Conservation (phyloP, 768 basidiomycete species). For the Tricholoma sp. region DNA sequence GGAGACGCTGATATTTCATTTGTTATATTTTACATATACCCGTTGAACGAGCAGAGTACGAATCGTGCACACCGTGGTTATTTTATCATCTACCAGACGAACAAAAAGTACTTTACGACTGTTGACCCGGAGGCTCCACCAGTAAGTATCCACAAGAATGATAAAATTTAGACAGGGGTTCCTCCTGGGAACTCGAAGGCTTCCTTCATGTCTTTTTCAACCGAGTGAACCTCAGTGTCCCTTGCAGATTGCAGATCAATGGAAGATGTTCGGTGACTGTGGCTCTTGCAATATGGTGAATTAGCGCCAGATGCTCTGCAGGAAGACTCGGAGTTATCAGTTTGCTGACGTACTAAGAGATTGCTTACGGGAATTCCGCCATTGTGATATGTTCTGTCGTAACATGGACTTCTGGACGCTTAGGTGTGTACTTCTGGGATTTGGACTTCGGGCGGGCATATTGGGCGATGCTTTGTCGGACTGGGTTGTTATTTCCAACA, state of each 20-base stretch:
- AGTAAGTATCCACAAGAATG: not conserved
- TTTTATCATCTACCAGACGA: not conserved
- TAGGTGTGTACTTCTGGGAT: conserved; percentile 26
- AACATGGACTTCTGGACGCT: conserved; percentile 47
- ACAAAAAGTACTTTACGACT: not conserved
- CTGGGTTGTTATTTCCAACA: conserved; percentile 27
- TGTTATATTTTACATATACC: not conserved
- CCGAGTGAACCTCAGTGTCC: conserved; percentile 21
- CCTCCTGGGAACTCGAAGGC: conserved; percentile 21
- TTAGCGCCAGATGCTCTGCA: conserved; percentile 13
- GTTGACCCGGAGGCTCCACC: no score
- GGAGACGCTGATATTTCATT: conserved; percentile 50
- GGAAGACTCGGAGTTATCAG: not conserved
- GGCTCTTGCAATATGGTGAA: conserved; percentile 23
- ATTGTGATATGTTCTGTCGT: conserved; percentile 59
- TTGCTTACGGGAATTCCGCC: conserved; percentile 47
- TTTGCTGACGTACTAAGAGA: not conserved
- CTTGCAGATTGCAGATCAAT: conserved; percentile 23
- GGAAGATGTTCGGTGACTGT: conserved; percentile 19
- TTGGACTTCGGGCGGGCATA: conserved; percentile 22
- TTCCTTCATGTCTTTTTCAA: conserved; percentile 20
- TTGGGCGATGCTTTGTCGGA: conserved; percentile 26
- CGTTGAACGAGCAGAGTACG: not conserved
- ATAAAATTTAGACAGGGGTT: conserved; percentile 3
- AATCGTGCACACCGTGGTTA: not conserved